Conservation (phyloP, 768 basidiomycete genomes). For the Suillus paluster region DNA sequence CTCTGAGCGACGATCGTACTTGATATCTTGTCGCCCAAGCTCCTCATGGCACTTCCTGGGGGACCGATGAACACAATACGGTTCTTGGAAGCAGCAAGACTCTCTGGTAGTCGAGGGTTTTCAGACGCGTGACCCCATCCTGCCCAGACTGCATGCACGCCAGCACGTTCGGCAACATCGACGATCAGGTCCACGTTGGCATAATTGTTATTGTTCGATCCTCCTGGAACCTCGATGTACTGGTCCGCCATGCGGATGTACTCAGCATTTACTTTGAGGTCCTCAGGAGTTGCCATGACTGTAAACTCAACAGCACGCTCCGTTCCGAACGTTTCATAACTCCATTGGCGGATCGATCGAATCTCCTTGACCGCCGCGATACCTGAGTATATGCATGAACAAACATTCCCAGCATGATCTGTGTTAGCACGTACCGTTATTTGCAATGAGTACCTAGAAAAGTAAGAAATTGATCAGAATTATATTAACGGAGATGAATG, state of each 20-base stretch:
- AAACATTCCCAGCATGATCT: conserved; percentile 11
- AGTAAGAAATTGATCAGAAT: conserved; percentile 3
- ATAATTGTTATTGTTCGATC: conserved; percentile 99
- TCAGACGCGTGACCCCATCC: conserved; percentile 99
- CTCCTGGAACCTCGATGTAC: conserved; percentile 98
- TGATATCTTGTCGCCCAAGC: conserved; percentile 98
- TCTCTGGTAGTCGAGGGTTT: conserved; percentile 95
- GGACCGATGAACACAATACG: conserved; percentile 99
- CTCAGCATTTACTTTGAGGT: conserved; percentile 97
- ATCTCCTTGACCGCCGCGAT: conserved; percentile 99
- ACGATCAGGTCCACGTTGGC: conserved; percentile 99
- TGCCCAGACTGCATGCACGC: conserved; percentile 99
- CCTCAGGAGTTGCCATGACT: conserved; percentile 99
- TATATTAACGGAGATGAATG: conserved; percentile 4
- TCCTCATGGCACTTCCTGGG: conserved; percentile 98
- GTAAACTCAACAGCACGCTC: conserved; percentile 98
- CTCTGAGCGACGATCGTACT: conserved; percentile 99
- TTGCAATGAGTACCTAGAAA: conserved; percentile 92
- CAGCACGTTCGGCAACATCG: conserved; percentile 95
- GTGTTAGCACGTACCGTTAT: conserved; percentile 71
- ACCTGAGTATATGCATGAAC: conserved; percentile 56
- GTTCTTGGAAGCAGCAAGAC: conserved; percentile 86
- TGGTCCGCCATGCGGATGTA: conserved; percentile 99
- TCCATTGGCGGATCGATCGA: conserved; percentile 98
- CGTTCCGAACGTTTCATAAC: conserved; percentile 97